A percentile compares a stretch with the other conserved stretches of the same genome.
These are phyloP conservation scores for Ogataea pilisensis DNA, from an alignment of 805 yeast genomes.

Conservation along the genomic window DNA sequence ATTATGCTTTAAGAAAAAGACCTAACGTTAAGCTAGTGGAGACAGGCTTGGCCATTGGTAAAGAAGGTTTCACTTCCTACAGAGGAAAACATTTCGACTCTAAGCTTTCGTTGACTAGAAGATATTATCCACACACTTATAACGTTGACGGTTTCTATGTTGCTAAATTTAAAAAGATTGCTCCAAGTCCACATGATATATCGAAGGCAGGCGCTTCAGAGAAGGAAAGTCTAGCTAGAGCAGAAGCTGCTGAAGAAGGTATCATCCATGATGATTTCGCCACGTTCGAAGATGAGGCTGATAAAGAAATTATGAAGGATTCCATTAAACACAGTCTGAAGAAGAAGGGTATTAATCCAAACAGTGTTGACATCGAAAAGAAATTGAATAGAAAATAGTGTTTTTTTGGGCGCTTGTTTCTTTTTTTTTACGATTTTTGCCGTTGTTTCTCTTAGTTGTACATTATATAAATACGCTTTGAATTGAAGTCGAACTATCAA, in stretches of 20 bases:
- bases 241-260: constrained; percentile 73
- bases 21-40: constrained; percentile 95
- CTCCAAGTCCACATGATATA: constrained; percentile 78
- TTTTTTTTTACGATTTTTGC: neutral
- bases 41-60: constrained; percentile 88
- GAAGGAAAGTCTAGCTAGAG: constrained; percentile 76
- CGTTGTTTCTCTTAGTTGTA: neutral
- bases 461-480: constrained; percentile 1
- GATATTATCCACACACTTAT: constrained; percentile 97
- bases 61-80: constrained; percentile 89
- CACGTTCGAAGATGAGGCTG: constrained; percentile 71
- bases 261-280: constrained; percentile 86
- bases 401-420: neutral
- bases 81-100: constrained; percentile 90
- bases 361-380: constrained; percentile 31
- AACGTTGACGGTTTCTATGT: constrained; percentile 98
- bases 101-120: constrained; percentile 73
- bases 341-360: constrained; percentile 73
- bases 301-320: constrained; percentile 64
- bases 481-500: no score
- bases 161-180: constrained; percentile 91
- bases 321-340: constrained; percentile 60
- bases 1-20: constrained; percentile 91
- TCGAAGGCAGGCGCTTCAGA: constrained; percentile 86
- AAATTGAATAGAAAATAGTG: constrained; percentile 15